Conservation (phyloP, 1,284 basidiomycete genomes). For the Trichosporon sp. region DNA sequence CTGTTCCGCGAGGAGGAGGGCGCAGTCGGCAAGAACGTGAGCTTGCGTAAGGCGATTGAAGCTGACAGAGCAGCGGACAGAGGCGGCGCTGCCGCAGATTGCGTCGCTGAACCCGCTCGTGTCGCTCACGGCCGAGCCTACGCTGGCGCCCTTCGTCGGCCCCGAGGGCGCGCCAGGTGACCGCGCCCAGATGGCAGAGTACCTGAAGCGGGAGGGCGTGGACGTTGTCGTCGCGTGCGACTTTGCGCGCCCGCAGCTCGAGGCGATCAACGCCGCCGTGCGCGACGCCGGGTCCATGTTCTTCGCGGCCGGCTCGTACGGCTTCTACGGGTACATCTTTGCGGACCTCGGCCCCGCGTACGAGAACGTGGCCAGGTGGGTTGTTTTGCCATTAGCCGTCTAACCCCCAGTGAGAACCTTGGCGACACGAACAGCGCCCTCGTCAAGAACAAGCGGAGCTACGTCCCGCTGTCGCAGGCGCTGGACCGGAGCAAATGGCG, state of each 20-base stretch:
- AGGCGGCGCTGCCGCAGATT: conserved; percentile 75
- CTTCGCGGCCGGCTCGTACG: conserved; percentile 83
- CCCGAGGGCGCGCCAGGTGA: conserved; percentile 26
- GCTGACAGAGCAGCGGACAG: conserved; percentile 61
- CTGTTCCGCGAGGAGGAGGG: conserved; percentile 85
- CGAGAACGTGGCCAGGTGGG: conserved; percentile 76
- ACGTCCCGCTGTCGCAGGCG: conserved; percentile 62
- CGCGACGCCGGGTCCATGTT: conserved; percentile 68
- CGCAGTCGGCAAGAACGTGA: conserved; percentile 72
- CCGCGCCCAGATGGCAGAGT: conserved; percentile 56
- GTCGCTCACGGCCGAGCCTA: conserved; percentile 63
- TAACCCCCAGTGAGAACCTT: not conserved
- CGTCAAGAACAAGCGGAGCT: conserved; percentile 61
- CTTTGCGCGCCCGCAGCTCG: conserved; percentile 60
- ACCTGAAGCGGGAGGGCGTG: conserved; percentile 58
- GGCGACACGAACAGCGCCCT: conserved; percentile 28
- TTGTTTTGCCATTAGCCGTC: not conserved
- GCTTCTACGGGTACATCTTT: conserved; percentile 90
- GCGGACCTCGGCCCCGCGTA: conserved; percentile 76
- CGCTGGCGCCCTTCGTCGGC: conserved; percentile 52
- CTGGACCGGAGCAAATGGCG: conserved; percentile 52
- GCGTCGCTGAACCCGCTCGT: conserved; percentile 90
- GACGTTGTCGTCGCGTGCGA: conserved; percentile 83
- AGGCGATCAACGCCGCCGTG: conserved; percentile 70
- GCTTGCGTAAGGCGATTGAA: not conserved